A percentile compares a stretch with the other conserved stretches of the same genome.
These are phyloP conservation scores for Emmonsiellopsis sp. DNA, from an alignment of 2,329 filamentous ascomycete species.

Conservation along the genomic window DNA sequence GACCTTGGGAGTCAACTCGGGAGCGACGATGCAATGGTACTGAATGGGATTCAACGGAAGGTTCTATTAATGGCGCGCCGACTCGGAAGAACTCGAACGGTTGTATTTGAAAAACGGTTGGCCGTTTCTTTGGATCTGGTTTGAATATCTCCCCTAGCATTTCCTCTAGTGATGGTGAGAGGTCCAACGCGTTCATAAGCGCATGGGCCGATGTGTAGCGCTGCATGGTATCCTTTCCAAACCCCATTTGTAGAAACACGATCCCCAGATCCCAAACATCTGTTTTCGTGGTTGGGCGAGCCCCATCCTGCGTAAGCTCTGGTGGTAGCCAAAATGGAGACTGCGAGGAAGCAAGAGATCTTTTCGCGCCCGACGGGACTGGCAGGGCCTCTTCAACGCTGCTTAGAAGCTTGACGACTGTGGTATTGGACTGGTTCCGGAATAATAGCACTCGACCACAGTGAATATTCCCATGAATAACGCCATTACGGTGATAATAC, in stretches of 20 bases:
- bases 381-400: slow-evolving; percentile 43
- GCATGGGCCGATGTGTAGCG: slow-evolving; percentile 71
- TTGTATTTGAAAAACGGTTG: slow-evolving; percentile 67
- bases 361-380: slow-evolving; percentile 36
- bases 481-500: slow-evolving; percentile 74
- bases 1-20: slow-evolving; percentile 55
- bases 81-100: slow-evolving; percentile 42
- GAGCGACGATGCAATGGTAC: slow-evolving; percentile 41
- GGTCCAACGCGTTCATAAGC: slow-evolving; percentile 59
- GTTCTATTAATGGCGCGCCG: slow-evolving; percentile 28
- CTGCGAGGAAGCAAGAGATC: slow-evolving; percentile 48
- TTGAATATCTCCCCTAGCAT: slow-evolving; percentile 79
- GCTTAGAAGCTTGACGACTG: slow-evolving; percentile 49
- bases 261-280: slow-evolving; percentile 95
- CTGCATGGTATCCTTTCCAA: slow-evolving; percentile 67
- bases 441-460: slow-evolving; percentile 70
- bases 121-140: slow-evolving; percentile 71
- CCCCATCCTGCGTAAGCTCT: slow-evolving; percentile 57
- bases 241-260: slow-evolving; percentile 86
- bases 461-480: slow-evolving; percentile 78
- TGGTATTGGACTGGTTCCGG: slow-evolving; percentile 57
- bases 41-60: slow-evolving; percentile 32
- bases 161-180: slow-evolving; percentile 70
- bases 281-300: slow-evolving; percentile 57
- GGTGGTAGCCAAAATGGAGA: slow-evolving; percentile 78